Evolutionary conservation across 371 early-diverging fungal genomes (phyloP).

Genomic region (Rhizopus arrhizus): DNA sequence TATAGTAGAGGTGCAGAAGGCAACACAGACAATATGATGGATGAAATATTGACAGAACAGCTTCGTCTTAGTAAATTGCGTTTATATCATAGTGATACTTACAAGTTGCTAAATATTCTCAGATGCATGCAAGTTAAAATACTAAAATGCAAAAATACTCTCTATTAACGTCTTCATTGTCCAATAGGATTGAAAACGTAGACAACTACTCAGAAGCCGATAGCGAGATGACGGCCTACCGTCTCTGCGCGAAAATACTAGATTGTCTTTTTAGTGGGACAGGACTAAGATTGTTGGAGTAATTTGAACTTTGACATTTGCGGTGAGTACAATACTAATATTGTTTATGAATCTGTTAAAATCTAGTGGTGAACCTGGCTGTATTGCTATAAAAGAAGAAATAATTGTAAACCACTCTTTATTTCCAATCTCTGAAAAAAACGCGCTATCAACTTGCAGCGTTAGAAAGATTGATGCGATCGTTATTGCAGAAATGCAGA

Average conservation of each 20-base stretch:
- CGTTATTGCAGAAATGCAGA: conserved; percentile 13
- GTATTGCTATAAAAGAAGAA: conserved; percentile 23
- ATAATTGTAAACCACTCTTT: conserved; percentile 25
- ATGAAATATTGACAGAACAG: conserved; percentile 15
- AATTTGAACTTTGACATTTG: conserved; percentile 20
- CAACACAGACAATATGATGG: conserved; percentile 12
- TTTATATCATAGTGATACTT: conserved; percentile 14
- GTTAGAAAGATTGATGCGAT: conserved; percentile 23
- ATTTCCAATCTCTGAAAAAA: conserved; percentile 16
- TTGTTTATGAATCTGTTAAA: conserved; percentile 28
- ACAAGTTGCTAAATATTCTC: conserved; percentile 17
- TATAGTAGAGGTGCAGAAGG: conserved; percentile 21
- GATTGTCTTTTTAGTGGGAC: conserved; percentile 24
- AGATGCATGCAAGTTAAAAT: conserved; percentile 23
- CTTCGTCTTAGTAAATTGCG: conserved; percentile 14
- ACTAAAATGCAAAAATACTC: conserved; percentile 4
- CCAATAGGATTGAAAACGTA: conserved; percentile 22
- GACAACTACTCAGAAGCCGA: conserved; percentile 18
- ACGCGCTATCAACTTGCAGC: conserved; percentile 22
- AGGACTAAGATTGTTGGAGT: conserved; percentile 21
- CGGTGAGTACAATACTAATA: conserved; percentile 24
- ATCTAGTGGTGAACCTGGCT: conserved; percentile 28
- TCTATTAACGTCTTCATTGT: conserved; percentile 16
- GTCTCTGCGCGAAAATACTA: conserved; percentile 19
- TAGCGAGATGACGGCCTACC: conserved; percentile 25